Evolutionary conservation across 2,329 filamentous ascomycete genomes (phyloP).

Genomic region (Stenocarpella maydis): DNA sequence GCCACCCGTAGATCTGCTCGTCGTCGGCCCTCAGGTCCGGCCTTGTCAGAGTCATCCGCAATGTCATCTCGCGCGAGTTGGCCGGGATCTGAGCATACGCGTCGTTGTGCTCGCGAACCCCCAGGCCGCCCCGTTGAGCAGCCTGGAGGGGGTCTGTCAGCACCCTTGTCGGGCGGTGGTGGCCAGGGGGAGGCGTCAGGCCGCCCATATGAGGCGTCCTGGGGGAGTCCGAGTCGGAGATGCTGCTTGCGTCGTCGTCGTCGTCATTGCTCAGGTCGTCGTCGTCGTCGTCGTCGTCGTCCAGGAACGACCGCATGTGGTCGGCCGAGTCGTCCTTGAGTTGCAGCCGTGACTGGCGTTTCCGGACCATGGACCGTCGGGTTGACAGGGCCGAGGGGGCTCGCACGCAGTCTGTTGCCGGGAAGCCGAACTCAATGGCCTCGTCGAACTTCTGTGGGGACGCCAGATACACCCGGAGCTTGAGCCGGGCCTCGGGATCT

Average conservation of each 20-base stretch:
- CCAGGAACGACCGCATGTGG: conserved; percentile 64
- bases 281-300: conserved; percentile 52
- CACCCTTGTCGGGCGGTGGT: conserved; percentile 42
- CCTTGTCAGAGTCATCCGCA: conserved; percentile 93
- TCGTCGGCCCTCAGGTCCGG: conserved; percentile 84
- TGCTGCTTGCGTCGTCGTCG: conserved; percentile 65
- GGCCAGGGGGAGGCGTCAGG: conserved; percentile 38
- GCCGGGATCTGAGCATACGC: conserved; percentile 41
- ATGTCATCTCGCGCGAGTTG: conserved; percentile 83
- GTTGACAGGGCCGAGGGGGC: conserved; percentile 43
- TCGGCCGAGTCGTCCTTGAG: conserved; percentile 50
- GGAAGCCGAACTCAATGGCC: conserved; percentile 92
- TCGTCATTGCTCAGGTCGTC: conserved; percentile 41
- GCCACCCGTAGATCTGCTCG: conserved; percentile 76
- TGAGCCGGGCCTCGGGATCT: conserved; percentile 86
- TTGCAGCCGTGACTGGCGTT: conserved; percentile 41
- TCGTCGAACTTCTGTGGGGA: conserved; percentile 97
- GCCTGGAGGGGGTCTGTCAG: conserved; percentile 40
- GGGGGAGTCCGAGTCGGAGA: conserved; percentile 67
- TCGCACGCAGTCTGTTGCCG: conserved; percentile 61
- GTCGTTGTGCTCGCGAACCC: conserved; percentile 31
- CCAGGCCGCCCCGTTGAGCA: not conserved
- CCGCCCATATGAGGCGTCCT: conserved; percentile 61
- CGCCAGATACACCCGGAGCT: conserved; percentile 84
- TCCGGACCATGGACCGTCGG: conserved; percentile 41